Percentiles rank a stretch among this genome's conserved stretches.
phyloP scores from a whole-genome alignment of 2,329 filamentous ascomycete species.

The Aspergillus piperis region DNA sequence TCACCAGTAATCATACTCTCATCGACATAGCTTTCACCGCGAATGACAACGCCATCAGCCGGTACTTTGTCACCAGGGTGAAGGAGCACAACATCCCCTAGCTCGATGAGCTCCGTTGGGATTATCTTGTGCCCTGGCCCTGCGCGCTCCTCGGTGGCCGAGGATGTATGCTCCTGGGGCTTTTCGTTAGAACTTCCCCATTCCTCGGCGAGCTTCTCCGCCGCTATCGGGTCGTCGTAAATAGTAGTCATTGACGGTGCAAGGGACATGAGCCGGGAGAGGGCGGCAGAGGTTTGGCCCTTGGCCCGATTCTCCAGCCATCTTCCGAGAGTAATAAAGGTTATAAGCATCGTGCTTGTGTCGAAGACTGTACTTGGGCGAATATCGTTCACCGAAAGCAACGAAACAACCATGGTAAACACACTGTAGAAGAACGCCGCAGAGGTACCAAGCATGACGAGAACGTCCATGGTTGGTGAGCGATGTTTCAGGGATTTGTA shows the following conservation, averaged over 20 bases:
- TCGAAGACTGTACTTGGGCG: conserved; percentile 91
- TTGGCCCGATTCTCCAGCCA: conserved; percentile 94
- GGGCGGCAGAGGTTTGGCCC: conserved; percentile 90
- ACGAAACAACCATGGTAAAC: conserved; percentile 79
- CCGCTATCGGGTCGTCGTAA: conserved; percentile 90
- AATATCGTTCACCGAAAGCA: conserved; percentile 72
- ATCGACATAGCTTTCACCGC: conserved; percentile 89
- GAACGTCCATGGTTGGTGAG: conserved; percentile 95
- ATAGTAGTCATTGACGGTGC: conserved; percentile 97
- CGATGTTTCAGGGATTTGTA: conserved; percentile 89
- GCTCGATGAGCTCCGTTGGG: conserved; percentile 89
- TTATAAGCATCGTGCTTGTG: conserved; percentile 97
- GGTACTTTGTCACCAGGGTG: conserved; percentile 96
- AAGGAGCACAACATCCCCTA: conserved; percentile 89
- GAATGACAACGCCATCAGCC: conserved; percentile 82
- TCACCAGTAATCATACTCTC: conserved; percentile 99
- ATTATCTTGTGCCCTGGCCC: conserved; percentile 77
- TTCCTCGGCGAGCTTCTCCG: conserved; percentile 81
- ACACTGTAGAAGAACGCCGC: conserved; percentile 96
- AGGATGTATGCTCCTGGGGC: conserved; percentile 15
- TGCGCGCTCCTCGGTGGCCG: conserved; percentile 34
- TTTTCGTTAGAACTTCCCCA: conserved; percentile 56
- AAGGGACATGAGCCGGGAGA: conserved; percentile 92
- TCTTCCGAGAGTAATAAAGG: conserved; percentile 86
- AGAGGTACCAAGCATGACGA: conserved; percentile 90